A percentile compares a stretch with the other conserved stretches of the same genome.
phyloP scores from a whole-genome alignment of 139 green algal genomes.

The Pseudopediastrum boryanum region DNA sequence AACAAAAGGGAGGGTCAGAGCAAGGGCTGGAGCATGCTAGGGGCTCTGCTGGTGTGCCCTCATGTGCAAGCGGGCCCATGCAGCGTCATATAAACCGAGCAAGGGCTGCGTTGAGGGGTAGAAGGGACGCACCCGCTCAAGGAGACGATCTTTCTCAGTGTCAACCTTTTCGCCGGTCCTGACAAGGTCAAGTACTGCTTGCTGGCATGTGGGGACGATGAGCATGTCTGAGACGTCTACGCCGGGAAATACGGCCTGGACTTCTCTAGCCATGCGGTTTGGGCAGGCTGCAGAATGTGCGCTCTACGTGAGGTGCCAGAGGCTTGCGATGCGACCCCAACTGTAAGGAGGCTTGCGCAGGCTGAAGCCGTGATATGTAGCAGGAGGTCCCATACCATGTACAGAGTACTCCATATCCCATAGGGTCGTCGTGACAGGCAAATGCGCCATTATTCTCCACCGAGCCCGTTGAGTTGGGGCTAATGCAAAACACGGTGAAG shows the following conservation, averaged over 20 bases:
- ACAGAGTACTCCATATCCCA: conserved; percentile 78
- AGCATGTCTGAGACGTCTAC: conserved; percentile 51
- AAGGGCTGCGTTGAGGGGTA: too few species aligned
- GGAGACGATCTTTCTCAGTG: conserved; percentile 84
- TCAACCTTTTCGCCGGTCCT: conserved; percentile 80
- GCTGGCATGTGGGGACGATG: conserved; percentile 89
- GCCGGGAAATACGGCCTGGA: conserved; percentile 55
- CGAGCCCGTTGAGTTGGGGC: too few species aligned
- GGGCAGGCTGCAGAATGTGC: conserved; percentile 42
- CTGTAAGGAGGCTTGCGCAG: too few species aligned
- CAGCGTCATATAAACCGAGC: too few species aligned
- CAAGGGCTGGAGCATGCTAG: too few species aligned
- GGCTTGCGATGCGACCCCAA: too few species aligned
- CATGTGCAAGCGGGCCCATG: too few species aligned
- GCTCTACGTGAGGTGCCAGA: too few species aligned
- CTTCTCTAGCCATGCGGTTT: conserved; percentile 32
- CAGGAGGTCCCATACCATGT: conserved; percentile 51
- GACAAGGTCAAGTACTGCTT: conserved; percentile 82
- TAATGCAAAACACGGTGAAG: too few species aligned
- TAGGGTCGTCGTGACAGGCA: conserved; percentile 41
- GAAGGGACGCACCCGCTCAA: conserved; percentile 69
- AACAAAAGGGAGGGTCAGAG: too few species aligned
- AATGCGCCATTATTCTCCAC: conserved; percentile 28
- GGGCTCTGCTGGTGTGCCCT: too few species aligned
- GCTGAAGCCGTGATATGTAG: too few species aligned